phyloP scores from a whole-genome alignment of 768 basidiomycete genomes.

The Russula earlei region DNA sequence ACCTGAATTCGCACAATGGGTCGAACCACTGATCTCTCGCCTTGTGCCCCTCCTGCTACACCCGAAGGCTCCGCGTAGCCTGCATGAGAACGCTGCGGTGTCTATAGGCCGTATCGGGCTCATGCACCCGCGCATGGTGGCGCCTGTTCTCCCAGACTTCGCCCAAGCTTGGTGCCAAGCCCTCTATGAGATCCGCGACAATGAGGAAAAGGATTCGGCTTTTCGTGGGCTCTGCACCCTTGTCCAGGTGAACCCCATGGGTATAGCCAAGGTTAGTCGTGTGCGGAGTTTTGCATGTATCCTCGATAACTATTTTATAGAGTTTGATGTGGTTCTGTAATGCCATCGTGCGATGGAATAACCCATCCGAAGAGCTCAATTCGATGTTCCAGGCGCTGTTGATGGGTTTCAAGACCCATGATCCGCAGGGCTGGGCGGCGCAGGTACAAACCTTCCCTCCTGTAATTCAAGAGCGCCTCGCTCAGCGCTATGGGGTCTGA shows the following conservation, averaged over 20 bases:
- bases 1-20: conserved; percentile 86
- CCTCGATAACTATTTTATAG: conserved; percentile 37
- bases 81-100: conserved; percentile 97
- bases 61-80: conserved; percentile 83
- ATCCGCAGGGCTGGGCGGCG: conserved; percentile 75
- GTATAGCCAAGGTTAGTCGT: conserved; percentile 74
- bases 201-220: conserved; percentile 98
- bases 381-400: conserved; percentile 89
- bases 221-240: conserved; percentile 96
- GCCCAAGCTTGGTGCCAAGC: conserved; percentile 97
- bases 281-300: background rate
- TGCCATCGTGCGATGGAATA: conserved; percentile 91
- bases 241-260: conserved; percentile 88
- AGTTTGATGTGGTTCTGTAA: conserved; percentile 97
- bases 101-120: conserved; percentile 94
- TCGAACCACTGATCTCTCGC: conserved; percentile 74
- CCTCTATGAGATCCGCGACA: conserved; percentile 95
- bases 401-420: conserved; percentile 82
- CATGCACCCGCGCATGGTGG: conserved; percentile 82
- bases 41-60: conserved; percentile 90
- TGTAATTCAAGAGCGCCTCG: conserved; percentile 78
- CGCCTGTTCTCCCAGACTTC: conserved; percentile 82
- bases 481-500: conserved; percentile 80
- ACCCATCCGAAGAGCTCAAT: conserved; percentile 85
- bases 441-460: conserved; percentile 81